These are phyloP conservation scores for Leucaena leucocephala DNA, from an alignment of 306 rosid species.

Conservation along the genomic window DNA sequence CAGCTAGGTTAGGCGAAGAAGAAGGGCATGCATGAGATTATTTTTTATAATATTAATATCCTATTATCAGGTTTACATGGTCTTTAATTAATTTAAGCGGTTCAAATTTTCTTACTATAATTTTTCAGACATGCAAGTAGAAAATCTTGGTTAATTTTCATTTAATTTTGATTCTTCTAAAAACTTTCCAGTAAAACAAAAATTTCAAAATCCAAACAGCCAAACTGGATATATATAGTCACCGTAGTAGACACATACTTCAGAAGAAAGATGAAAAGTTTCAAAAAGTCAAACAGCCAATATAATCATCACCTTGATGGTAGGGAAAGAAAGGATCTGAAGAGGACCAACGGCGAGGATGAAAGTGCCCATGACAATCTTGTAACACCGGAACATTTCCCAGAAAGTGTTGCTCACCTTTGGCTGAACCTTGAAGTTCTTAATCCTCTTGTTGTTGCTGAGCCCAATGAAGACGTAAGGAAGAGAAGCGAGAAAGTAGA, in stretches of 20 bases:
- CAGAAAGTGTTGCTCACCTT: slow-evolving; percentile 44
- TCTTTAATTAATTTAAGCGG: no score
- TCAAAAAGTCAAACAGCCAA: no score
- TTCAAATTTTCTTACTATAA: no score
- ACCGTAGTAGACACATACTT: neutral
- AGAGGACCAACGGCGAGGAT: slow-evolving; percentile 61
- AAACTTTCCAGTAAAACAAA: neutral
- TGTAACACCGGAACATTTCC: slow-evolving; percentile 53
- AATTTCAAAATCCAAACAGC: neutral
- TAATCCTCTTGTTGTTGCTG: slow-evolving; percentile 31
- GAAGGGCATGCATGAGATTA: no score
- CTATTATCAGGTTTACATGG: no score
- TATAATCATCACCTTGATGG: slow-evolving; percentile 43
- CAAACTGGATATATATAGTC: neutral
- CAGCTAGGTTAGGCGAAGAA: no score
- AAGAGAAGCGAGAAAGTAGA: slow-evolving; percentile 53
- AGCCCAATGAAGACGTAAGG: slow-evolving; percentile 58
- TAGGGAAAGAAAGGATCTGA: slow-evolving; percentile 64
- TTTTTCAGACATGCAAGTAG: no score
- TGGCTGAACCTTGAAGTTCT: slow-evolving; percentile 58
- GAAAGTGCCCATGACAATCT: slow-evolving; percentile 56
- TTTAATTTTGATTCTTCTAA: neutral
- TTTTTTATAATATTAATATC: no score
- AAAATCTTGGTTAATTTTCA: neutral
- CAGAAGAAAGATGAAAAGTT: neutral